Conservation (phyloP, 306 rosid species). For the Malus domestica region ASM211411v1 NC_041790.1:2648001-2648500, state of each 20-base stretch:
- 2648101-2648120: neutral
- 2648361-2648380: neutral
- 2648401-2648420: neutral
- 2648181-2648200: neutral
- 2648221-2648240: neutral
- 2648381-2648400: neutral
- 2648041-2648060: neutral
- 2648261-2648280: neutral
- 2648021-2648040: neutral
- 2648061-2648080: neutral
- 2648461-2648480: neutral
- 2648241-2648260: neutral
- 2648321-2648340: neutral
- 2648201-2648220: neutral
- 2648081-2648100: neutral
- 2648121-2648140: neutral
- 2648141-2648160: neutral
- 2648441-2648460: neutral
- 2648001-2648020: neutral
- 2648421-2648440: neutral
- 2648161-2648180: neutral
- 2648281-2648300: neutral
- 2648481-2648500: neutral
- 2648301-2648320: neutral
- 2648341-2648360: neutral